phyloP scores from a whole-genome alignment of 2,329 filamentous ascomycete genomes.

The Zymoseptoria ardabiliae region DNA sequence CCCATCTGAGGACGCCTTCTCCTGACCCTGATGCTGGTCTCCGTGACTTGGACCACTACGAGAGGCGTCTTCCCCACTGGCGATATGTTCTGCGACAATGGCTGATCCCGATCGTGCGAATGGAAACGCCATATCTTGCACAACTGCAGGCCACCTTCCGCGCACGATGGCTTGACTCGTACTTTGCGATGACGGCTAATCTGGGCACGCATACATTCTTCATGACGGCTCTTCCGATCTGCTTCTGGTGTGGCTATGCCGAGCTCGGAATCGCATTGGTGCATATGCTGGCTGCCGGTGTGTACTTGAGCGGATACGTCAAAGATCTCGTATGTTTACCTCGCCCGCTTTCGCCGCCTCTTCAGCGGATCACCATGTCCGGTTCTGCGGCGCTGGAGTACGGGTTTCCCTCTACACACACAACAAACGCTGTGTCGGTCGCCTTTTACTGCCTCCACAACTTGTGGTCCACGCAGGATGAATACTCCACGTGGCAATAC shows the following conservation, averaged over 20 bases:
- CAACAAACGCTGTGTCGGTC: conserved; percentile 92
- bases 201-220: conserved; percentile 97
- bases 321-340: conserved; percentile 93
- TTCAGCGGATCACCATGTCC: conserved; percentile 95
- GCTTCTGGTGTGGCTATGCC: conserved; percentile 93
- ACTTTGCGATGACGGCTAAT: conserved; percentile 95
- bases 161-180: conserved; percentile 80
- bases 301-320: conserved; percentile 71
- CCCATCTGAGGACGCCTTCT: conserved; percentile 24
- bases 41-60: conserved; percentile 60
- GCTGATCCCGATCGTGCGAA: conserved; percentile 78
- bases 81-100: conserved; percentile 75
- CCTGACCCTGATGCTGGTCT: conserved; percentile 61
- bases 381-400: conserved; percentile 92
- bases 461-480: conserved; percentile 58
- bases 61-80: conserved; percentile 73
- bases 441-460: conserved; percentile 73
- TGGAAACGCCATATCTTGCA: conserved; percentile 92
- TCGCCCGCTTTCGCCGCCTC: conserved; percentile 80
- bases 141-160: conserved; percentile 74
- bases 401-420: conserved; percentile 94
- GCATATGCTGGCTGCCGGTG: conserved; percentile 60
- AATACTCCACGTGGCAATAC: conserved; percentile 45
- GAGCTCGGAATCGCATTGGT: conserved; percentile 66
- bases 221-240: conserved; percentile 87